These are phyloP conservation scores for Verbena officinalis DNA, from an alignment of 257 asterid genomes.

Conservation along the genomic window DNA sequence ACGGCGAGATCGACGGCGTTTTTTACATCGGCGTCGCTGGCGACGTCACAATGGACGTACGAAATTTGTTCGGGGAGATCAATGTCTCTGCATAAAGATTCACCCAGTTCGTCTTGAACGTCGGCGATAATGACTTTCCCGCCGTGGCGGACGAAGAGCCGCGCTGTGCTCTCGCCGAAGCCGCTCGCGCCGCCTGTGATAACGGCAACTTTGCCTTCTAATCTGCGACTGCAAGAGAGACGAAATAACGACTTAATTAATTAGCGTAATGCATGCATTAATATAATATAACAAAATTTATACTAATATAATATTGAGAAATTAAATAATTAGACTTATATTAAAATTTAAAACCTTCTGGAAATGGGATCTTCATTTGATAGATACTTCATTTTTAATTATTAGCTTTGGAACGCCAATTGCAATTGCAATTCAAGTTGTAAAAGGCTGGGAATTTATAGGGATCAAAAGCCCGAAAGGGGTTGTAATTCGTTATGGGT, in stretches of 20 bases:
- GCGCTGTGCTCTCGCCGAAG: conserved; percentile 71
- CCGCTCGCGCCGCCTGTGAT: conserved; percentile 94
- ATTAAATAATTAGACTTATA: no score
- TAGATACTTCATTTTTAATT: conserved; percentile 17
- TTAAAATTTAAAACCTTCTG: conserved; percentile 26
- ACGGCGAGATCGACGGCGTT: conserved; percentile 45
- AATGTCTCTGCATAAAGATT: conserved; percentile 41
- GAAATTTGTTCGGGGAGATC: conserved; percentile 34
- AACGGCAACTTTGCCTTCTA: conserved; percentile 78
- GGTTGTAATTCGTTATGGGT: neutral
- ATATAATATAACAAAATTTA: no score
- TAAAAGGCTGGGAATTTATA: conserved; percentile 11
- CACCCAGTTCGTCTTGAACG: conserved; percentile 67
- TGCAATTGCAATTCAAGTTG: neutral
- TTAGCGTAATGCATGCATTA: no score
- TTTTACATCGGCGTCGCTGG: conserved; percentile 47
- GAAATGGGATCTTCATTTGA: conserved; percentile 14
- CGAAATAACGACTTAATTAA: no score
- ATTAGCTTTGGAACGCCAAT: neutral
- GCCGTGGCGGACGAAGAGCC: conserved; percentile 65
- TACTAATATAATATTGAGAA: neutral
- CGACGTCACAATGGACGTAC: conserved; percentile 73
- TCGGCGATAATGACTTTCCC: conserved; percentile 77
- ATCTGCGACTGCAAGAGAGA: conserved; percentile 31
- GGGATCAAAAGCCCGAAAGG: neutral